These are phyloP conservation scores for Pseudomonodictys pantanalensis DNA, from an alignment of 495 filamentous ascomycete genomes.

Conservation along the genomic window DNA sequence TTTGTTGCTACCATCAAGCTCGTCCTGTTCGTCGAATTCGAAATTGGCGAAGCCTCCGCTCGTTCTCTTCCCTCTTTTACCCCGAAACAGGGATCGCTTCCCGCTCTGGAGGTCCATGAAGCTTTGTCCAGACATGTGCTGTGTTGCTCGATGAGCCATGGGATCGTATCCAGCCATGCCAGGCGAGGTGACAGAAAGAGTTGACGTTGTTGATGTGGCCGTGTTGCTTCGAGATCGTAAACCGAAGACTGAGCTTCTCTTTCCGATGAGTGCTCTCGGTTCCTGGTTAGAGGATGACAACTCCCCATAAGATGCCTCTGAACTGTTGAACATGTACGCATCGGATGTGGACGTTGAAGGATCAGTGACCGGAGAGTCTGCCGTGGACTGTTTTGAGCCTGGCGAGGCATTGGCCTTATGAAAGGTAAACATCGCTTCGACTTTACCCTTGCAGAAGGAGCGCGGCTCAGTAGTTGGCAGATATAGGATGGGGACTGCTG, in stretches of 20 bases:
- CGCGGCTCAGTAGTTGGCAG: slow-evolving; percentile 7
- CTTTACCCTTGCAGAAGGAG: slow-evolving; percentile 5
- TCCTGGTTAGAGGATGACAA: slow-evolving; percentile 23
- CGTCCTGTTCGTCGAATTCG: slow-evolving; percentile 10
- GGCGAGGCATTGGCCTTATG: slow-evolving; percentile 30
- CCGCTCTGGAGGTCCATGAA: slow-evolving; percentile 11
- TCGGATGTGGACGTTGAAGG: slow-evolving; percentile 23
- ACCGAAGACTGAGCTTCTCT: slow-evolving; percentile 33
- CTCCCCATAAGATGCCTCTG: slow-evolving; percentile 21
- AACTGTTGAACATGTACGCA: slow-evolving; percentile 26
- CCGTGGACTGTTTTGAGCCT: slow-evolving; percentile 26
- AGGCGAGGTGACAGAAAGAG: slow-evolving; percentile 22
- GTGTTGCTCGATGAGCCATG: slow-evolving; percentile 20
- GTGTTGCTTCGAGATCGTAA: slow-evolving; percentile 35
- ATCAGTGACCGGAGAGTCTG: slow-evolving; percentile 28
- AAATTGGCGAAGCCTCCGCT: slow-evolving; percentile 17
- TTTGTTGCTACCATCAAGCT: slow-evolving; percentile 15
- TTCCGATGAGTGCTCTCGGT: slow-evolving; percentile 13
- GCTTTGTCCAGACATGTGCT: slow-evolving; percentile 19
- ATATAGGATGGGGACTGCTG: slow-evolving; percentile 25
- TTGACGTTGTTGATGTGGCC: slow-evolving; percentile 25
- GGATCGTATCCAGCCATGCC: slow-evolving; percentile 17
- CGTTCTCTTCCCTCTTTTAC: slow-evolving; percentile 19
- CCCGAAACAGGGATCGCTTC: slow-evolving; percentile 27
- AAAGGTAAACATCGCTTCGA: slow-evolving; percentile 30